Conservation (phyloP, 75 land plant genomes). For the Picea sitchensis region DNA sequence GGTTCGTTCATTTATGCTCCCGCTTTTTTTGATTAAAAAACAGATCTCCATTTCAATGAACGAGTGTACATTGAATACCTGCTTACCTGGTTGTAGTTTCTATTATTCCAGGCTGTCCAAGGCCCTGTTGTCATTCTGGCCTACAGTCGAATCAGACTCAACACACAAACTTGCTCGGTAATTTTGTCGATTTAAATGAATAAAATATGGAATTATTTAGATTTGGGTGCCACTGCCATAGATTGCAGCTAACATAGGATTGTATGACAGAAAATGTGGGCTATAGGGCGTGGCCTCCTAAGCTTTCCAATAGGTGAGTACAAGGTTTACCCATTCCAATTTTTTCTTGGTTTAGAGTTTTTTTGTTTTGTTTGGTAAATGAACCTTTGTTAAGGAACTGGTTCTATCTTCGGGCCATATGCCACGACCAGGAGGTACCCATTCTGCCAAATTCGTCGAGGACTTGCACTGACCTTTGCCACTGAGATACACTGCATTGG, state of each 20-base stretch:
- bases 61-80: neutral
- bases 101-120: conserved; percentile 12
- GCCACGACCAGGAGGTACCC: too few species aligned
- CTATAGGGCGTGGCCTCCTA: conserved; percentile 29
- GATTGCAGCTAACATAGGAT: conserved; percentile 1
- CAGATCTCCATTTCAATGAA: neutral
- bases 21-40: neutral
- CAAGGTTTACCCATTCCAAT: neutral
- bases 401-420: too few species aligned
- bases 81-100: neutral
- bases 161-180: conserved; percentile 34
- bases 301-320: conserved; percentile 43
- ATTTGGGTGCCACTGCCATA: neutral
- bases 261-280: conserved; percentile 32
- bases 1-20: conserved; percentile 7
- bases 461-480: too few species aligned
- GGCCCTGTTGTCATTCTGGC: conserved; percentile 26
- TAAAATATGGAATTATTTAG: neutral
- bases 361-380: too few species aligned
- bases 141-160: conserved; percentile 28
- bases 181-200: neutral
- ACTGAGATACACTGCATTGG: too few species aligned
- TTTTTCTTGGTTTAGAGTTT: neutral
- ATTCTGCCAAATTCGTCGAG: too few species aligned
- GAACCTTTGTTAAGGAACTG: too few species aligned